A percentile compares a stretch with the other conserved stretches of the same genome.
phyloP scores from a whole-genome alignment of 345 rosid species.

The Eucalyptus pauciflora region DNA sequence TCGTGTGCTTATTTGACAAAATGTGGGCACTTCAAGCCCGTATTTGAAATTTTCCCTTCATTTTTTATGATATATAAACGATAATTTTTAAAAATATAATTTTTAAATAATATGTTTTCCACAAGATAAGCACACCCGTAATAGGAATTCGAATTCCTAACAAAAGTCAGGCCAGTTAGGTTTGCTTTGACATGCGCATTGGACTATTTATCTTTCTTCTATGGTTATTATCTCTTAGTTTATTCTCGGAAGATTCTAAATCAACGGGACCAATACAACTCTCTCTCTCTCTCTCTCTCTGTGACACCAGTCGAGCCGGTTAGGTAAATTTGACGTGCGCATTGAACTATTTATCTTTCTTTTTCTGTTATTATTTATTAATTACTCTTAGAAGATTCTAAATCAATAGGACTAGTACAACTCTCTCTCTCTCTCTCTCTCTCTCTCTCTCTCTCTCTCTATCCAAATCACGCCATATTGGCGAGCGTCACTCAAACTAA shows the following conservation, averaged over 20 bases:
- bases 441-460: background rate
- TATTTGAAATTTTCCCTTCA: too few relatives aligned
- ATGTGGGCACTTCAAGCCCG: rapidly evolving
- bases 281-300: background rate
- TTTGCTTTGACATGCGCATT: background rate
- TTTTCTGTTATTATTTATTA: too few relatives aligned
- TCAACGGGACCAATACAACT: background rate
- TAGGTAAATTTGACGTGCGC: too few relatives aligned
- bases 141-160: background rate
- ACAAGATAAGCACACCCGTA: too few relatives aligned
- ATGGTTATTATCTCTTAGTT: background rate
- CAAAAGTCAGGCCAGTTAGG: background rate
- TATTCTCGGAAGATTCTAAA: background rate
- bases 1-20: too few relatives aligned
- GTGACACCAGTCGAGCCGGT: too few relatives aligned
- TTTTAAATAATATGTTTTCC: too few relatives aligned
- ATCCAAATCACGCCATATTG: background rate
- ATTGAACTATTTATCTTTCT: too few relatives aligned
- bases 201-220: background rate
- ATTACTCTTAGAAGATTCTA: too few relatives aligned
- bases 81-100: too few relatives aligned
- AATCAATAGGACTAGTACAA: too few relatives aligned
- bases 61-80: too few relatives aligned
- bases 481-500: background rate
- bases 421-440: background rate